A percentile compares a stretch with the other conserved stretches of the same genome.
Evolutionary conservation across 1,139 yeast genomes (phyloP).

Genomic region (Saccharomyces hybrid): DNA sequence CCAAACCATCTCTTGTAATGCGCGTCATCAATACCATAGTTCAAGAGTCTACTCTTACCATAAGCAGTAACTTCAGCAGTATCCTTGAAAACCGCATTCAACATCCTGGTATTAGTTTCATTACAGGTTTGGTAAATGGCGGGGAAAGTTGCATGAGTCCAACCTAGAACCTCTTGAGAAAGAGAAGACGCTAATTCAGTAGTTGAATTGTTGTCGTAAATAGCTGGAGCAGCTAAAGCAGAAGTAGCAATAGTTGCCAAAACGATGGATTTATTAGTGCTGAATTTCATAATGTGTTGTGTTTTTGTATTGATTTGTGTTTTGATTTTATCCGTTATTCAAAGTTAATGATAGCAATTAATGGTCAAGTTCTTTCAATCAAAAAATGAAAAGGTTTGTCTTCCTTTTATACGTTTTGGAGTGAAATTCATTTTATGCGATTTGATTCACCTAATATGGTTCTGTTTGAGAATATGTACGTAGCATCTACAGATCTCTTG

Average conservation of each 20-base stretch:
- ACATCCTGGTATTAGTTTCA: slow-evolving; percentile 10
- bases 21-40: slow-evolving; percentile 25
- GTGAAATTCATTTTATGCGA: neutral
- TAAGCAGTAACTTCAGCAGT: slow-evolving; percentile 22
- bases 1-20: slow-evolving; percentile 32
- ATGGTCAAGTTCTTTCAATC: neutral
- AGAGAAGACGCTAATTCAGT: slow-evolving; percentile 1
- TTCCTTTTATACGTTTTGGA: neutral
- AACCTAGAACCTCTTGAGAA: slow-evolving; percentile 4
- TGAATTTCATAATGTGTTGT: neutral
- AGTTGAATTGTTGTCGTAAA: neutral
- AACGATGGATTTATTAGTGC: neutral
- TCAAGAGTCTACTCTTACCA: slow-evolving; percentile 27
- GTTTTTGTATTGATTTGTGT: neutral
- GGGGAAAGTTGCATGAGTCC: slow-evolving; percentile 11
- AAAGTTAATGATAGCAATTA: neutral
- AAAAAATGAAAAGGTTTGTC: neutral
- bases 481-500: neutral
- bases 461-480: neutral
- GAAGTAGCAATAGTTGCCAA: neutral
- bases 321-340: neutral
- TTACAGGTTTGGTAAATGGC: slow-evolving; percentile 11
- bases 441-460: neutral
- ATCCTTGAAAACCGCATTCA: slow-evolving; percentile 17
- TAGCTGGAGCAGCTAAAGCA: neutral